These are phyloP conservation scores for Colletotrichum filicis DNA, from an alignment of 2,329 filamentous ascomycete species.

Conservation along the genomic window DNA sequence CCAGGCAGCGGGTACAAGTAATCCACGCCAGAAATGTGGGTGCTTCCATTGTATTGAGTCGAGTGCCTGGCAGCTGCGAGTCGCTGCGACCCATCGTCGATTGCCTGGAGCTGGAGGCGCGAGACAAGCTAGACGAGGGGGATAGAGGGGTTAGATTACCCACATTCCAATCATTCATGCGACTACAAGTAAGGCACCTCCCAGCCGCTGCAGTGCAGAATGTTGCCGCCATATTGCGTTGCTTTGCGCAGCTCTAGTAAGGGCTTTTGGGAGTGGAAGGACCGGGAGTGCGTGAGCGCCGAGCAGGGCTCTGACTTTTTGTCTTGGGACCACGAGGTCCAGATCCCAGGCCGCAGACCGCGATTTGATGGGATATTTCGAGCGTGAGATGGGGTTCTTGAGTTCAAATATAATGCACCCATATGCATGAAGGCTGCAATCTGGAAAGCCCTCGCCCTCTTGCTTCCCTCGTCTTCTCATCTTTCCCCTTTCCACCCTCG, in stretches of 20 bases:
- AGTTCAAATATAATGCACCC: conserved; percentile 1
- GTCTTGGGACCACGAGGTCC: background rate
- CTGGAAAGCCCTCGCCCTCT: background rate
- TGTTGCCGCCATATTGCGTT: conserved; percentile 32
- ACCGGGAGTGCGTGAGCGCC: conserved; percentile 5
- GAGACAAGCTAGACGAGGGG: conserved; percentile 23
- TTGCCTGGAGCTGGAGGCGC: conserved; percentile 10
- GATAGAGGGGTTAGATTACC: conserved; percentile 23
- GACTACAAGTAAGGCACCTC: conserved; percentile 28
- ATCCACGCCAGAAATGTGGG: conserved; percentile 3
- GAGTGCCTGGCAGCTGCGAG: conserved; percentile 21
- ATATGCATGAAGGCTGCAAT: background rate
- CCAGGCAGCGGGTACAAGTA: background rate
- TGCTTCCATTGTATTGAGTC: background rate
- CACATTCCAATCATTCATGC: conserved; percentile 34
- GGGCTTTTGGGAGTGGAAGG: background rate
- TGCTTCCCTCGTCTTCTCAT: background rate
- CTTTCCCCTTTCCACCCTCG: background rate
- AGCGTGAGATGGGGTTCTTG: background rate
- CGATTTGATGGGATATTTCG: background rate
- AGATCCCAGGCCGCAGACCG: background rate
- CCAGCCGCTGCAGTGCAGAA: conserved; percentile 31
- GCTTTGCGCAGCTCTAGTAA: conserved; percentile 8
- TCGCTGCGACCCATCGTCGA: conserved; percentile 28
- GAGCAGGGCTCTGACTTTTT: background rate